Evolutionary conservation across 345 rosid genomes (phyloP).

Genomic region (Eucalyptus dawsonii): DNA sequence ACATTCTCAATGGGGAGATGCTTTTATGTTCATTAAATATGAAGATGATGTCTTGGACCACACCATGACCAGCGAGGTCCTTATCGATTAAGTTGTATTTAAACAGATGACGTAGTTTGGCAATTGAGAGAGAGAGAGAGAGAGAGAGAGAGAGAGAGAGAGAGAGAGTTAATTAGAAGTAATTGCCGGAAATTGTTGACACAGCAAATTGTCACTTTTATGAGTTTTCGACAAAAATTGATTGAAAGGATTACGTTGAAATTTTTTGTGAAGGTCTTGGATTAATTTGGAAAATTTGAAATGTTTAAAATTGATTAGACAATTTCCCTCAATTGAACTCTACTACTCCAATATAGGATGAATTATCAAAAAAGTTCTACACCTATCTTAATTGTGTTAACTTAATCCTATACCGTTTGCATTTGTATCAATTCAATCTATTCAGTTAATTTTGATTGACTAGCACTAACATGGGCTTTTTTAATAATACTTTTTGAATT

Average conservation of each 20-base stretch:
- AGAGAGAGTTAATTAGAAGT: neutral
- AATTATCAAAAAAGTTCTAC: too few relatives aligned
- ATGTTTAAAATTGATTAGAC: neutral
- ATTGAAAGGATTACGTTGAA: accelerated
- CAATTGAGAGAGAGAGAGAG: neutral
- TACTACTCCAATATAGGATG: too few relatives aligned
- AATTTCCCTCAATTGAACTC: neutral
- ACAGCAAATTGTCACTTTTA: too few relatives aligned
- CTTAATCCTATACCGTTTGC: accelerated
- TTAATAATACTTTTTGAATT: too few relatives aligned
- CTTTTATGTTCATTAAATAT: neutral
- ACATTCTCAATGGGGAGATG: neutral
- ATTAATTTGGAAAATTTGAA: neutral
- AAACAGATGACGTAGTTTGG: neutral
- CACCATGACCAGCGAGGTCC: neutral
- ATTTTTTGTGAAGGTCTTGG: neutral
- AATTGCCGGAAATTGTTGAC: neutral
- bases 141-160: too few relatives aligned
- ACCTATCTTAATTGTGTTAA: too few relatives aligned
- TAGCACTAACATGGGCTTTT: too few relatives aligned
- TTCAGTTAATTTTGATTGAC: accelerated
- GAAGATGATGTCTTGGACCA: neutral
- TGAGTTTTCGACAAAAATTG: neutral
- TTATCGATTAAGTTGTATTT: neutral
- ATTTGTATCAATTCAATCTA: too few relatives aligned